Percentiles rank a stretch among this genome's conserved stretches.
Evolutionary conservation across 1,139 yeast genomes (phyloP).

Genomic region (Taiozyma onychis): DNA sequence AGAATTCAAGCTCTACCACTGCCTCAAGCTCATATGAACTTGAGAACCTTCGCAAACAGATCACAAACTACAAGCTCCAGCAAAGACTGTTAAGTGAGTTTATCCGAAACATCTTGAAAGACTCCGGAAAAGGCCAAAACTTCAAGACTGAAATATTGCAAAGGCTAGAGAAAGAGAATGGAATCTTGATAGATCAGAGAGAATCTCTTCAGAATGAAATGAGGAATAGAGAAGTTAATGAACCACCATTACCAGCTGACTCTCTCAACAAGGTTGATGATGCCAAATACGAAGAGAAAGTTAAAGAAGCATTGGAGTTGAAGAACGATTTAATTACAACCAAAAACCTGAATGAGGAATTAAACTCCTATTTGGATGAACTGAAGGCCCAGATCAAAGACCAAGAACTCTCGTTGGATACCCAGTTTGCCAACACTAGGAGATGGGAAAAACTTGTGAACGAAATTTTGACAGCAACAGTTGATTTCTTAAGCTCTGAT

Average conservation of each 20-base stretch:
- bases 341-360: constrained; percentile 23
- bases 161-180: constrained; percentile 21
- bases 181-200: constrained; percentile 12
- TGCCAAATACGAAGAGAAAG: constrained; percentile 15
- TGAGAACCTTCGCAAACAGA: constrained; percentile 28
- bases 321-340: constrained; percentile 23
- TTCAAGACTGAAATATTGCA: constrained; percentile 24
- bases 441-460: constrained; percentile 26
- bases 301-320: constrained; percentile 20
- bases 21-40: constrained; percentile 21
- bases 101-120: constrained; percentile 26
- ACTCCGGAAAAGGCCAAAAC: constrained; percentile 18
- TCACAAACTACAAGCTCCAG: constrained; percentile 30
- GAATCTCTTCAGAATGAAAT: constrained; percentile 17
- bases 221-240: constrained; percentile 10
- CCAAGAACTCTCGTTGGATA: constrained; percentile 25
- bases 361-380: constrained; percentile 16
- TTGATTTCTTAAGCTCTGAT: constrained; percentile 20
- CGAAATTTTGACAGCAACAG: constrained; percentile 24
- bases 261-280: constrained; percentile 6
- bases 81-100: constrained; percentile 29
- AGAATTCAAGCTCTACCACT: constrained; percentile 17
- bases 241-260: constrained; percentile 1
- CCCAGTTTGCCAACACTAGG: constrained; percentile 26
- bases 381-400: constrained; percentile 19